Percentiles rank a stretch among this genome's conserved stretches.
These are phyloP conservation scores for Alloascoidea africana DNA, from an alignment of 805 yeast genomes.

Conservation along the genomic window DNA sequence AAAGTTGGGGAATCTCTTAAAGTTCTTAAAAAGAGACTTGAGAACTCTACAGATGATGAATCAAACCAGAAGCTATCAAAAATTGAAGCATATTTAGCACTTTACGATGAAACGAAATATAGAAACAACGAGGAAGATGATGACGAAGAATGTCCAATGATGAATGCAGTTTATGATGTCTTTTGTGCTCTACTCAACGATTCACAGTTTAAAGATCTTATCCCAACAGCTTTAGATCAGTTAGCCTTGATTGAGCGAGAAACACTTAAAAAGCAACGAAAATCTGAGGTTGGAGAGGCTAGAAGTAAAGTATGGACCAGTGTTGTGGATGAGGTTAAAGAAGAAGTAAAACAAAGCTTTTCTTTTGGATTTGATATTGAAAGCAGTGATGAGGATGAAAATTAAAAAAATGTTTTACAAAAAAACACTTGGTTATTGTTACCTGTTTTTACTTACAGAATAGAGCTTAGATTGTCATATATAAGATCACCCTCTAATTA, in stretches of 20 bases:
- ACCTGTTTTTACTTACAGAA: no score
- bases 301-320: constrained; percentile 38
- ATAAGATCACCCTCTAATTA: constrained; percentile 11
- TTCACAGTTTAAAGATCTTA: constrained; percentile 20
- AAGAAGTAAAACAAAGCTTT: constrained; percentile 11
- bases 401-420: no score
- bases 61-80: constrained; percentile 10
- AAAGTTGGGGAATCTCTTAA: constrained; percentile 3
- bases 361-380: constrained; percentile 18
- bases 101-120: constrained; percentile 12
- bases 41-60: not conserved
- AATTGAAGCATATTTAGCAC: constrained; percentile 54
- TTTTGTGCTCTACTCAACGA: constrained; percentile 35
- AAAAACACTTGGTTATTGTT: no score
- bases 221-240: constrained; percentile 19
- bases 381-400: not conserved
- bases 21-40: not conserved
- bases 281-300: constrained; percentile 17
- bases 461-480: no score
- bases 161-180: constrained; percentile 46
- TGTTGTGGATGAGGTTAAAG: constrained; percentile 15
- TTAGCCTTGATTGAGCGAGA: constrained; percentile 8
- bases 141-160: constrained; percentile 15
- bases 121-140: constrained; percentile 10
- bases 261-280: constrained; percentile 10